These are phyloP conservation scores for Xylaria bambusicola DNA, from an alignment of 495 filamentous ascomycete genomes.

Conservation along the genomic window DNA sequence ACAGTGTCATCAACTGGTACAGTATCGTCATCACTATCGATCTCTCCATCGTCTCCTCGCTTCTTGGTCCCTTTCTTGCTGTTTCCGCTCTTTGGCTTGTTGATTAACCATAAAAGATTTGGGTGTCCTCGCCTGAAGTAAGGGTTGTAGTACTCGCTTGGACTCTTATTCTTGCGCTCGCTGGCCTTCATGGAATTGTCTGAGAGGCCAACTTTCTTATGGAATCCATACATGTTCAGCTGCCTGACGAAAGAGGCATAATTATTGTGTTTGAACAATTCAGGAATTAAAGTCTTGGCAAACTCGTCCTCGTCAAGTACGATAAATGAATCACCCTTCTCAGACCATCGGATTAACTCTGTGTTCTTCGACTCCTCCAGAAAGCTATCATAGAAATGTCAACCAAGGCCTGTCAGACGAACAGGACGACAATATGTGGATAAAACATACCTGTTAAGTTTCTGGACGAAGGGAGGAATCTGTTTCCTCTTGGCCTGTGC, in stretches of 20 bases:
- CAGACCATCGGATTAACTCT: conserved; percentile 95
- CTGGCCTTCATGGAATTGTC: conserved; percentile 98
- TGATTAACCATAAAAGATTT: conserved; percentile 94
- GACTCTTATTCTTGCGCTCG: conserved; percentile 94
- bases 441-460: conserved; percentile 82
- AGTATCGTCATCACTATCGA: conserved; percentile 70
- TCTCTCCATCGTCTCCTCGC: conserved; percentile 71
- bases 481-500: conserved; percentile 84
- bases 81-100: conserved; percentile 83
- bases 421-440: neutral
- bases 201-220: conserved; percentile 95
- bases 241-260: conserved; percentile 98
- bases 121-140: conserved; percentile 94
- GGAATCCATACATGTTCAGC: conserved; percentile 99
- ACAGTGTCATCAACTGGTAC: conserved; percentile 39
- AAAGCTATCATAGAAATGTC: conserved; percentile 61
- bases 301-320: conserved; percentile 99
- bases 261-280: conserved; percentile 99
- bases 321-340: conserved; percentile 92
- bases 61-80: conserved; percentile 53
- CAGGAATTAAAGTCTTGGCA: conserved; percentile 93
- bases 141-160: conserved; percentile 95
- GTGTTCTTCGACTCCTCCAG: conserved; percentile 89
- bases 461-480: conserved; percentile 98
- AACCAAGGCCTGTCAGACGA: too few species aligned